Base-by-base conservation (phyloP, 208 protist genomes). In the Acanthamoeba triangularis region DNA sequence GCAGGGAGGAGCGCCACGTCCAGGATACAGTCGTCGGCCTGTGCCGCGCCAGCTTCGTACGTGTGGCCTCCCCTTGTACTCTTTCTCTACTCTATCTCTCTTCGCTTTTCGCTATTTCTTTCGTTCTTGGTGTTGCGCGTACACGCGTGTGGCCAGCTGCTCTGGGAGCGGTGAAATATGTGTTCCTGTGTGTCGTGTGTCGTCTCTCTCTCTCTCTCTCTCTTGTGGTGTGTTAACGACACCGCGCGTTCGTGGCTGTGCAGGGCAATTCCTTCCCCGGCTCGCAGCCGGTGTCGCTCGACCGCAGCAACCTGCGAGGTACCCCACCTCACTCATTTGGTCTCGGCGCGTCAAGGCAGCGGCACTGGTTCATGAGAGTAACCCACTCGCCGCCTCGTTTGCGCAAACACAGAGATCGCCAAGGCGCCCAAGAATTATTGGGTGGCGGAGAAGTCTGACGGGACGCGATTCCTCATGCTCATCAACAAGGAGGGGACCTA, bases 361-460 rank as follows among this genome's bases (percentile, higher is more conserved):
- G 52, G 52, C 52, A 59, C 52, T 16, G 11, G 52, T 18, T 18
- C 52, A 7, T 59, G 11, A 59, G 16, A 74, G 14, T 74, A 92
- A 76, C 47, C 80, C 37, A 25, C 49, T 14, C 49, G 49, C 11
- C n/a, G n/a, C n/a, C n/a, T n/a, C n/a, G n/a, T n/a, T n/a, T n/a
- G 52, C 6, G 63, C 25, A 10, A 30, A 8, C 33, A 4, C 96
- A 72, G 61, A 87, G 41, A 65, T 69, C 30, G n/a, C 44, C 5
- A 54, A 95, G 5, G 16, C 16, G 13, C 18, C 54, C 3, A 41
- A 80, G 30, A 44, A 76, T 33, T 97, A 90, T 47, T 88, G 74
- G 14, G 91, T 96, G 7, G 54, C 72, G 25, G 96, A 97, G 80
- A 97, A 97, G 91, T 95, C 96, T 35, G 96, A 97, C 65, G 96